Conservation (phyloP, 352 stramenopile genomes). For the Pythium aquatile region DNA sequence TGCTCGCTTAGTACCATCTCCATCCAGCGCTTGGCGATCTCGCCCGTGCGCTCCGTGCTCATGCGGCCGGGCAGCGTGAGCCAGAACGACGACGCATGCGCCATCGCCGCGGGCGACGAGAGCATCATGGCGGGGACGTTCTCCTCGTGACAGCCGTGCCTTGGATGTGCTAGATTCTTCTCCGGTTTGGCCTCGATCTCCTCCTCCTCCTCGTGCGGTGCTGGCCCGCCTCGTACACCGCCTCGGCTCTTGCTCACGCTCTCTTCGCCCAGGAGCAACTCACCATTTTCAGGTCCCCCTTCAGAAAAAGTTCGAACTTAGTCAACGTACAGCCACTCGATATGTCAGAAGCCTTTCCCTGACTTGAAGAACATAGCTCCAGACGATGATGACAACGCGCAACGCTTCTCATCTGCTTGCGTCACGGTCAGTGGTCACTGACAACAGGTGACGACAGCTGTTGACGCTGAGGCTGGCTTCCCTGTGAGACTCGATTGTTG, state of each 20-base stretch:
- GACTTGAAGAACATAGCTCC: conserved; percentile 10
- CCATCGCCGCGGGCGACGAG: conserved; percentile 27
- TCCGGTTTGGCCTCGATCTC: neutral
- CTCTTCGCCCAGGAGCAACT: conserved; percentile 22
- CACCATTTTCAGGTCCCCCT: conserved; percentile 29
- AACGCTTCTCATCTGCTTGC: neutral
- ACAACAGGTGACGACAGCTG: neutral
- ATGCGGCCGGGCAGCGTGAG: conserved; percentile 28
- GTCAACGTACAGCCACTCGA: neutral
- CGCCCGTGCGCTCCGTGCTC: conserved; percentile 38
- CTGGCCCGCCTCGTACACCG: conserved; percentile 20
- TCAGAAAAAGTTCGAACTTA: conserved; percentile 22
- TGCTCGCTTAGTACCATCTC: conserved; percentile 88
- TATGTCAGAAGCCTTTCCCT: conserved; percentile 11
- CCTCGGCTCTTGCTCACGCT: conserved; percentile 6
- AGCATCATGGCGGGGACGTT: conserved; percentile 19
- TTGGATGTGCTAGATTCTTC: neutral
- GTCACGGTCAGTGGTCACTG: conserved; percentile 13
- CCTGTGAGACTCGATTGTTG: neutral
- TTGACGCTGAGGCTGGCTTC: conserved; percentile 4
- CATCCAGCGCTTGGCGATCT: conserved; percentile 83
- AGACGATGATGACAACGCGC: neutral
- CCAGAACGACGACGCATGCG: conserved; percentile 26
- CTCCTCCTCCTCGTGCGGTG: conserved; percentile 4
- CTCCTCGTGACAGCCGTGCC: neutral